A percentile compares a stretch with the other conserved stretches of the same genome.
Evolutionary conservation across 2,329 filamentous ascomycete species (phyloP).

Genomic region (Furcasterigmium sp.): DNA sequence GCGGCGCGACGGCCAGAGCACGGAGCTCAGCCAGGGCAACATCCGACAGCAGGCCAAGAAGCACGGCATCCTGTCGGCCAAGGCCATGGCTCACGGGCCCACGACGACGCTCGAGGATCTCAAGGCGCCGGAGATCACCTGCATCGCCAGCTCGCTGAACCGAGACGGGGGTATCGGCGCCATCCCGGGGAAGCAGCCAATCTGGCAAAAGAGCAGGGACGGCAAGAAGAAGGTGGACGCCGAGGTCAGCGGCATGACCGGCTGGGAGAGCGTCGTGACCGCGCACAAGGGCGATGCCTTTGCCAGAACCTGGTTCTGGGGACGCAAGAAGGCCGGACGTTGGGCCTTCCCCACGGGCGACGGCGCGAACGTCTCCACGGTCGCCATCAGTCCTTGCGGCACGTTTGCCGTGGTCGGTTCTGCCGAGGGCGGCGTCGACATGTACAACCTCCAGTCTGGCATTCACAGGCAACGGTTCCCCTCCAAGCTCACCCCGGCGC

Average conservation of each 20-base stretch:
- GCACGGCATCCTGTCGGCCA: slow-evolving; percentile 61
- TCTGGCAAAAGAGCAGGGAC: slow-evolving; percentile 75
- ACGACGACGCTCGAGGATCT: slow-evolving; percentile 66
- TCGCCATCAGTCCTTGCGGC: slow-evolving; percentile 85
- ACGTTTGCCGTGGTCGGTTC: slow-evolving; percentile 92
- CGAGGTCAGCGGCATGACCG: slow-evolving; percentile 71
- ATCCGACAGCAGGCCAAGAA: slow-evolving; percentile 89
- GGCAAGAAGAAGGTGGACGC: slow-evolving; percentile 61
- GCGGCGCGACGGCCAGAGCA: slow-evolving; percentile 87
- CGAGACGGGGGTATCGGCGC: slow-evolving; percentile 91
- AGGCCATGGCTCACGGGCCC: slow-evolving; percentile 51
- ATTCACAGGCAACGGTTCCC: slow-evolving; percentile 85
- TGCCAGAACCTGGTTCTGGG: slow-evolving; percentile 98
- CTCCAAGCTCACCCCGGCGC: slow-evolving; percentile 67
- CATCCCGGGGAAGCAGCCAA: slow-evolving; percentile 67
- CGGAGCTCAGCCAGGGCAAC: slow-evolving; percentile 86
- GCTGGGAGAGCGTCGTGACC: slow-evolving; percentile 96
- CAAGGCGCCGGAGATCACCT: slow-evolving; percentile 88
- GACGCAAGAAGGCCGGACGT: slow-evolving; percentile 82
- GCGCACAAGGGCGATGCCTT: slow-evolving; percentile 81
- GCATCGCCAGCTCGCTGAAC: slow-evolving; percentile 86
- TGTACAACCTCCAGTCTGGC: slow-evolving; percentile 96
- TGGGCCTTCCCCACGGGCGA: slow-evolving; percentile 91
- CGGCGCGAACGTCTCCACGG: slow-evolving; percentile 74
- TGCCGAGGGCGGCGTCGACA: slow-evolving; percentile 75